These are phyloP conservation scores for Maudiozyma serrabonitensis DNA, from an alignment of 805 yeast genomes.

Conservation along the genomic window DNA sequence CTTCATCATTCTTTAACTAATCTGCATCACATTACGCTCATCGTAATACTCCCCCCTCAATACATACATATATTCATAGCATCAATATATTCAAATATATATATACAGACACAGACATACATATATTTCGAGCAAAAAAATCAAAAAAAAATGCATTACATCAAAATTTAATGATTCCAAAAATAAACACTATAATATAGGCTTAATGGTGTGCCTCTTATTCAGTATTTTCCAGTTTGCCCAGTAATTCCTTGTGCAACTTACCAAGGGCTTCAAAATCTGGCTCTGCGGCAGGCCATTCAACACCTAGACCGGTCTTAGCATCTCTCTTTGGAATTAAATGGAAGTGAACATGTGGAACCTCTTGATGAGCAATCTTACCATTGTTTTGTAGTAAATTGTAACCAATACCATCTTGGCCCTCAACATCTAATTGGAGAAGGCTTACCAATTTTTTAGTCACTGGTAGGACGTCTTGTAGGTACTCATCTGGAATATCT, in stretches of 20 bases:
- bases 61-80: background rate
- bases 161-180: background rate
- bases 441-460: constrained; percentile 78
- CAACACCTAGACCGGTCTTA: constrained; percentile 70
- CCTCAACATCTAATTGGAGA: constrained; percentile 52
- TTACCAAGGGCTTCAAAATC: constrained; percentile 64
- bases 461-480: constrained; percentile 78
- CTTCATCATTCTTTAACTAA: background rate
- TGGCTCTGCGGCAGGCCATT: constrained; percentile 91
- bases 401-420: constrained; percentile 58
- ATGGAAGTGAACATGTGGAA: constrained; percentile 95
- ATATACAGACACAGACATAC: background rate
- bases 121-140: background rate
- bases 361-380: constrained; percentile 88
- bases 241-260: constrained; percentile 50
- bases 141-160: background rate
- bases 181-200: too few species aligned
- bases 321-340: constrained; percentile 79
- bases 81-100: background rate
- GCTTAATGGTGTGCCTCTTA: background rate
- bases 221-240: constrained; percentile 29
- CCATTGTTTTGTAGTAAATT: constrained; percentile 91
- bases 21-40: background rate
- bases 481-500: constrained; percentile 83
- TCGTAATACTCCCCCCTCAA: background rate